Evolutionary conservation across 257 asterid species (phyloP), one percentile per base, ranked within the genome.

Genomic region (Ocimum tenuiflorum): DNA sequence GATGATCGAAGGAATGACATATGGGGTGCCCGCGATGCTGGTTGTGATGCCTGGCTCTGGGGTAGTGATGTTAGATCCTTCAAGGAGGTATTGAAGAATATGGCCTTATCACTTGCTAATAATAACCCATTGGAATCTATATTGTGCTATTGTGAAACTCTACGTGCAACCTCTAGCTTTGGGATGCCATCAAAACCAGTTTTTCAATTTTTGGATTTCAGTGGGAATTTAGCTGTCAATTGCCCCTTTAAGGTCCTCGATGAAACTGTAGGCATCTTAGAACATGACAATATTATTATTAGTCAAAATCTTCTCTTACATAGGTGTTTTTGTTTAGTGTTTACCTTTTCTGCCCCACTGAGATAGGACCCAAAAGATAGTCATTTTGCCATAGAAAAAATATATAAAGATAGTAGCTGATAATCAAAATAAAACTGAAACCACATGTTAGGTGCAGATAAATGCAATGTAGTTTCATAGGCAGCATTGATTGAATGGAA

Each of bases 11-110:
- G 97, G 76, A 94, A 94, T 56, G 99, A 94, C 52, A 68, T 94
- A 35, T 90, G 99, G 97, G 99, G 99, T 57, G 99, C 96, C 33
- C 77, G 97, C 75, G 99, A 85, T 79, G 99, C 97, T 39, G 97
- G 99, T 6, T 86, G 96, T 65, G 99, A 94, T 75, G 99, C 95
- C 31, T 94, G 97, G 99, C 97, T 94, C 46, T 94, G 97, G 99
- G 99, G 99, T 39, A 85, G 91, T 56, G 99, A 94, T 46, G 97
- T 90, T 1, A 77, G 70, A 64, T 90, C 97, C 78, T 94, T 94
- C 79, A 78, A 85, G 79, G 99, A 94, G 99, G 99, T 90, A 80
- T 51, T 67, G 31, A 14, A 36, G 5, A 19, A 18, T 27, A 42
- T 27, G 14, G 13, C 11, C 18, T 15, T 14, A 11, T 58, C 68